Conservation (phyloP, 2,329 filamentous ascomycete species). For the Hypoxylon sp. region DNA sequence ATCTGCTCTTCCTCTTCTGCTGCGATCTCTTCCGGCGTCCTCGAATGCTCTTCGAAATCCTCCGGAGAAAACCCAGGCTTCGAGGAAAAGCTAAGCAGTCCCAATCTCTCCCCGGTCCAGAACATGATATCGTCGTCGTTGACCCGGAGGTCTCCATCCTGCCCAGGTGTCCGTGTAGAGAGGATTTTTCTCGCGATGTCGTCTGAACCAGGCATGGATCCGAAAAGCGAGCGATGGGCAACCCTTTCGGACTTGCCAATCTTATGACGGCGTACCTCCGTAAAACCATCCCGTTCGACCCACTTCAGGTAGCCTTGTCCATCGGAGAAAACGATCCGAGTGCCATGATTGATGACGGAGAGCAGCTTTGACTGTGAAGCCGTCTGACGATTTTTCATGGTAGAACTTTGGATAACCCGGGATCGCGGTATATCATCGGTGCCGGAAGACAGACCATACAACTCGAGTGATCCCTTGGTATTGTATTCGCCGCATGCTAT, state of each 20-base stretch:
- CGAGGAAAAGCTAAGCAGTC: slow-evolving; percentile 76
- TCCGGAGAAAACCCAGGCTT: slow-evolving; percentile 63
- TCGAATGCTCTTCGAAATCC: slow-evolving; percentile 65
- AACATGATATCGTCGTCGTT: slow-evolving; percentile 80
- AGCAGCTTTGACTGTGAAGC: slow-evolving; percentile 85
- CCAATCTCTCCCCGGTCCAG: slow-evolving; percentile 90
- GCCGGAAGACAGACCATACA: slow-evolving; percentile 76
- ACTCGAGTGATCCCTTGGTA: slow-evolving; percentile 87
- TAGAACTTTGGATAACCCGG: slow-evolving; percentile 61
- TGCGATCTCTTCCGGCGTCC: slow-evolving; percentile 63
- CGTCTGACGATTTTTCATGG: slow-evolving; percentile 85
- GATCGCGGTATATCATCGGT: slow-evolving; percentile 39
- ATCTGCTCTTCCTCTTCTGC: slow-evolving; percentile 69
- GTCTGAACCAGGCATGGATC: slow-evolving; percentile 67
- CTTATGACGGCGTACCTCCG: slow-evolving; percentile 68
- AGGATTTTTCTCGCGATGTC: slow-evolving; percentile 87
- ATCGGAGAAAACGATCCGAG: slow-evolving; percentile 85
- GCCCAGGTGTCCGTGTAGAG: slow-evolving; percentile 65
- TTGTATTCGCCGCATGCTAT: slow-evolving; percentile 93
- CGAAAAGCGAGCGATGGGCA: slow-evolving; percentile 65
- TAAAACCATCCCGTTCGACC: slow-evolving; percentile 87
- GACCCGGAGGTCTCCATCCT: slow-evolving; percentile 44
- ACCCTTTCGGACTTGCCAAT: slow-evolving; percentile 69
- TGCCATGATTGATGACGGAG: slow-evolving; percentile 85
- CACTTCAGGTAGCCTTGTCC: slow-evolving; percentile 88